Conservation (phyloP, 768 basidiomycete genomes). For the Tylopilus felleus region DNA sequence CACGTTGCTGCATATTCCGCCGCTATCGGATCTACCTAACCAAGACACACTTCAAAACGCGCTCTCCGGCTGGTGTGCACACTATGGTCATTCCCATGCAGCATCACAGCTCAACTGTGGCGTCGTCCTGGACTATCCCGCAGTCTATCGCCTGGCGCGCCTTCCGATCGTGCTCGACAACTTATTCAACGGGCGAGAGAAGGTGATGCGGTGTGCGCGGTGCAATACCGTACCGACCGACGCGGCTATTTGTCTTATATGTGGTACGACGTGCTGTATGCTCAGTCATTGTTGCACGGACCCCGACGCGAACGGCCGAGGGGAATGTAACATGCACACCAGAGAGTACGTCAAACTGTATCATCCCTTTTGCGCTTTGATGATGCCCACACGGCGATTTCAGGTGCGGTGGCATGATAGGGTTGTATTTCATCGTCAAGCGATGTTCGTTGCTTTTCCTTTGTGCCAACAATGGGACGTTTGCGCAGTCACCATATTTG, state of each 20-base stretch:
- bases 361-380: background rate
- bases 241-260: conserved; percentile 89
- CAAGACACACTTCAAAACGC: conserved; percentile 88
- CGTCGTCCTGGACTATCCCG: conserved; percentile 78
- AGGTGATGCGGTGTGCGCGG: conserved; percentile 65
- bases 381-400: background rate
- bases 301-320: conserved; percentile 49
- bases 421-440: conserved; percentile 89
- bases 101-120: conserved; percentile 77
- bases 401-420: conserved; percentile 88
- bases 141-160: conserved; percentile 75
- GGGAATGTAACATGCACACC: conserved; percentile 95
- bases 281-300: conserved; percentile 91
- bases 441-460: conserved; percentile 88
- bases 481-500: conserved; percentile 84
- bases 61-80: conserved; percentile 87
- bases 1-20: conserved; percentile 70
- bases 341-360: conserved; percentile 59
- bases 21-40: conserved; percentile 71
- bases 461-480: conserved; percentile 86
- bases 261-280: conserved; percentile 84
- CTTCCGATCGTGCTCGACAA: conserved; percentile 82
- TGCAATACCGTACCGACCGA: conserved; percentile 80
- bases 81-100: conserved; percentile 80
- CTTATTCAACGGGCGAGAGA: conserved; percentile 72